Evolutionary conservation across 2,329 filamentous ascomycete species (phyloP).

Genomic region (Fusarium mexicanum): DNA sequence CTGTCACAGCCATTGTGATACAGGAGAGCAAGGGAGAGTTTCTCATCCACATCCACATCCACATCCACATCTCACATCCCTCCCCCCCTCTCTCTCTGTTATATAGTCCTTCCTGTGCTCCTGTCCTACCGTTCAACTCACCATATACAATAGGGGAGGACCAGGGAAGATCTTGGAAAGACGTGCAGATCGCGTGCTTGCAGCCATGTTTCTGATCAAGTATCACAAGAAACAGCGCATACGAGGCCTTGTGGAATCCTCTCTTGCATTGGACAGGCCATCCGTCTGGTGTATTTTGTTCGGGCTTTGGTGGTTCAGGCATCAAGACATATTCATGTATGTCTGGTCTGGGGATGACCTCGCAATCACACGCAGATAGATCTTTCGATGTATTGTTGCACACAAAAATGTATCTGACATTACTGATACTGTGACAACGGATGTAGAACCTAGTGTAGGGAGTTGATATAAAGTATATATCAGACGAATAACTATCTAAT

Average conservation of each 20-base stretch:
- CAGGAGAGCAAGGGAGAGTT: not conserved
- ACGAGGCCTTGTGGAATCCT: constrained; percentile 31
- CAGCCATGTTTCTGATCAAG: constrained; percentile 46
- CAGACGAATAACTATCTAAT: not conserved
- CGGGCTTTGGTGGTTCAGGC: constrained; percentile 32
- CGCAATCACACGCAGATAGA: not conserved
- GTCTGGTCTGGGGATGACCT: constrained; percentile 14
- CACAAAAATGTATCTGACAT: not conserved
- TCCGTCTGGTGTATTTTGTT: constrained; percentile 1
- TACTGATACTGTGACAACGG: not conserved
- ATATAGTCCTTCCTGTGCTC: not conserved
- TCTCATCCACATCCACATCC: too few relatives aligned
- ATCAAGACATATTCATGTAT: constrained; percentile 31
- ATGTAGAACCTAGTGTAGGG: not conserved
- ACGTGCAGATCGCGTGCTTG: constrained; percentile 44
- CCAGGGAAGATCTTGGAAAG: constrained; percentile 40
- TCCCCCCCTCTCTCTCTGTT: not conserved
- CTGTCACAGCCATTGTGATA: constrained; percentile 3
- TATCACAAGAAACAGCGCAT: constrained; percentile 39
- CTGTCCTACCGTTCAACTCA: constrained; percentile 1
- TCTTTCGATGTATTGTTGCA: constrained; percentile 9
- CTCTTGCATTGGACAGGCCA: not conserved
- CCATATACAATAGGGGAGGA: not conserved
- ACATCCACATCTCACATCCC: not conserved
- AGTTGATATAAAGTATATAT: not conserved